These are phyloP conservation scores for Bacidia gigantensis DNA, from an alignment of 495 filamentous ascomycete species.

Conservation along the genomic window DNA sequence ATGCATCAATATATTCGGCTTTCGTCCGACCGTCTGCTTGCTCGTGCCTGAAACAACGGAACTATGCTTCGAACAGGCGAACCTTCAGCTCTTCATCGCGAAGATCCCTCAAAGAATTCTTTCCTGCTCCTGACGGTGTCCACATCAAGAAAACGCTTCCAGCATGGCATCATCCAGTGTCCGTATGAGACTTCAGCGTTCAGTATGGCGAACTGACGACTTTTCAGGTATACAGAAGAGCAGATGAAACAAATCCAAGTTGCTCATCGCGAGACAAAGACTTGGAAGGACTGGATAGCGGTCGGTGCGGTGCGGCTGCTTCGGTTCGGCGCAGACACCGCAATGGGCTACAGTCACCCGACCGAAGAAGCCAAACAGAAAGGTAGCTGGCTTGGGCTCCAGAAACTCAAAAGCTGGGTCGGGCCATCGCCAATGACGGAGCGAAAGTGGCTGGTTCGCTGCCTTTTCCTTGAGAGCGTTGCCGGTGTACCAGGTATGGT, in stretches of 20 bases:
- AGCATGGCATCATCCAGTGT: conserved; percentile 24
- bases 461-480: conserved; percentile 88
- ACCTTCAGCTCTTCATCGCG: conserved; percentile 14
- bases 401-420: conserved; percentile 33
- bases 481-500: conserved; percentile 97
- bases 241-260: conserved; percentile 50
- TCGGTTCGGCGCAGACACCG: conserved; percentile 52
- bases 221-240: conserved; percentile 40
- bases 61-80: conserved; percentile 2
- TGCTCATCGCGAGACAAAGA: conserved; percentile 52
- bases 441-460: conserved; percentile 65
- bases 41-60: not conserved
- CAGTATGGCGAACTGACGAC: not conserved
- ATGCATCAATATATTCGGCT: conserved; percentile 3
- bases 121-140: conserved; percentile 15
- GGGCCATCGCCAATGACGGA: conserved; percentile 44
- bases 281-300: conserved; percentile 56
- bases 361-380: conserved; percentile 28
- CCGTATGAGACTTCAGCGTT: not conserved
- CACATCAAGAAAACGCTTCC: conserved; percentile 19
- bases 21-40: conserved; percentile 7
- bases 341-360: conserved; percentile 60
- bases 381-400: conserved; percentile 25
- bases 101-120: conserved; percentile 13
- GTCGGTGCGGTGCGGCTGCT: conserved; percentile 46